Conservation (phyloP, 305 asterid species). For the Salvia sclarea region DNA sequence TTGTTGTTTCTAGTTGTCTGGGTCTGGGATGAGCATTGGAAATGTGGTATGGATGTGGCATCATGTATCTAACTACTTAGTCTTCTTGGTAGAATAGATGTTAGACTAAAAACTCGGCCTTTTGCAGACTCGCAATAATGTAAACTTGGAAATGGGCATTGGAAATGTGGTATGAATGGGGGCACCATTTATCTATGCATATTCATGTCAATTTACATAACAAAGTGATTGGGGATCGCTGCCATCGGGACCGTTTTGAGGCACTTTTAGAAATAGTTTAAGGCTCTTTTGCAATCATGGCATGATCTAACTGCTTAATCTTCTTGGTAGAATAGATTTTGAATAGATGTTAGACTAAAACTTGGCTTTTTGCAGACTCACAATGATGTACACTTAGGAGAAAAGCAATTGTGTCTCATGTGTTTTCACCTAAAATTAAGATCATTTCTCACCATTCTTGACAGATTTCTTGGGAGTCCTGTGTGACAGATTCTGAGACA, state of each 20-base stretch:
- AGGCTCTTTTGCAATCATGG: neutral
- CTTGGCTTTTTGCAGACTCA: neutral
- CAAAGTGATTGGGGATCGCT: neutral
- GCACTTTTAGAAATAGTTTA: neutral
- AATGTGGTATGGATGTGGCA: no score
- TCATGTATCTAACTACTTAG: neutral
- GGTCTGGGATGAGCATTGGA: no score
- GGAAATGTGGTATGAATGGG: neutral
- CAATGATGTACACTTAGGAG: neutral
- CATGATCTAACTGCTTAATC: neutral
- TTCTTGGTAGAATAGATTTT: neutral
- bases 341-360: conserved; percentile 4
- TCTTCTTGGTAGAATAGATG: neutral
- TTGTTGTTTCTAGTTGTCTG: no score
- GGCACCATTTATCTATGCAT: neutral
- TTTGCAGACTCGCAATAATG: neutral
- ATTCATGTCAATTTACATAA: neutral
- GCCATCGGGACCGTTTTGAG: no score
- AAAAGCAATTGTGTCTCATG: neutral
- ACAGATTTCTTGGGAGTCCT: neutral
- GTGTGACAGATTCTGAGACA: neutral
- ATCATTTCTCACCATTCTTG: neutral
- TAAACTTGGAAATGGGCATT: neutral
- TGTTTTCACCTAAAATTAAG: neutral
- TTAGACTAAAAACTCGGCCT: neutral